A percentile compares a stretch with the other conserved stretches of the same genome.
Conservation (phyloP, 2,329 filamentous ascomycete species). For the Aspergillus neoniger region DNA sequence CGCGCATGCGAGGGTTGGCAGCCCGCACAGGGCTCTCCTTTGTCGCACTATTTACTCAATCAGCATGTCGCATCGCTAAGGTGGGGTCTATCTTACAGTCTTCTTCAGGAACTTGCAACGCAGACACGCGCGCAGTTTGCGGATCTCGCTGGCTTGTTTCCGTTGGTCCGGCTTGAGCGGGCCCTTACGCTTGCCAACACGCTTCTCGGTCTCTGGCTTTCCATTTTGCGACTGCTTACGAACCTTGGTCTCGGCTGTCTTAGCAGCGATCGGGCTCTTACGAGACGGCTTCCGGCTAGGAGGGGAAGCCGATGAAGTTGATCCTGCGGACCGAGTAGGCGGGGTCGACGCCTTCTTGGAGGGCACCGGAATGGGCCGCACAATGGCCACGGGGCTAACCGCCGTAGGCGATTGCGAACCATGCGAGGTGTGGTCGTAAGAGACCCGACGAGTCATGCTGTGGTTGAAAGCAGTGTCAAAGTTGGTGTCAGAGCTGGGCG, state of each 20-base stretch:
- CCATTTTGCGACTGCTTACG: slow-evolving; percentile 71
- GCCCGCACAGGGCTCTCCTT: slow-evolving; percentile 91
- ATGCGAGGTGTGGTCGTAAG: slow-evolving; percentile 45
- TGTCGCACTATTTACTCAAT: slow-evolving; percentile 66
- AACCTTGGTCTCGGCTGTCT: slow-evolving; percentile 80
- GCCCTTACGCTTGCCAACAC: slow-evolving; percentile 85
- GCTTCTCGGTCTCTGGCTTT: slow-evolving; percentile 90
- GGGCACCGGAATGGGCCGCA: slow-evolving; percentile 63
- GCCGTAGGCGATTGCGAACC: slow-evolving; percentile 48
- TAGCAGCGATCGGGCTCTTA: slow-evolving; percentile 75
- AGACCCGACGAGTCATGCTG: slow-evolving; percentile 41
- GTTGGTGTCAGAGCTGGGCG: slow-evolving; percentile 76
- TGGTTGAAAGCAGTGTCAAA: slow-evolving; percentile 57
- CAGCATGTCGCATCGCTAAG: background rate
- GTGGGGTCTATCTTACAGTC: slow-evolving; percentile 54
- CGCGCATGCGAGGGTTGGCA: slow-evolving; percentile 95
- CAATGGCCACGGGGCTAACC: slow-evolving; percentile 68
- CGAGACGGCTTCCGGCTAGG: slow-evolving; percentile 66
- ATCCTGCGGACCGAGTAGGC: slow-evolving; percentile 60
- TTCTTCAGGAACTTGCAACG: slow-evolving; percentile 99
- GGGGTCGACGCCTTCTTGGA: slow-evolving; percentile 52
- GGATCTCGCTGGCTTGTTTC: slow-evolving; percentile 94
- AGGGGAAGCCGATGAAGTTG: slow-evolving; percentile 64
- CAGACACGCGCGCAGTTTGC: slow-evolving; percentile 89
- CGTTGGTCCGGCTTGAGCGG: slow-evolving; percentile 90